phyloP scores from a whole-genome alignment of 257 asterid species.

The Gynochthodes officinalis region DNA sequence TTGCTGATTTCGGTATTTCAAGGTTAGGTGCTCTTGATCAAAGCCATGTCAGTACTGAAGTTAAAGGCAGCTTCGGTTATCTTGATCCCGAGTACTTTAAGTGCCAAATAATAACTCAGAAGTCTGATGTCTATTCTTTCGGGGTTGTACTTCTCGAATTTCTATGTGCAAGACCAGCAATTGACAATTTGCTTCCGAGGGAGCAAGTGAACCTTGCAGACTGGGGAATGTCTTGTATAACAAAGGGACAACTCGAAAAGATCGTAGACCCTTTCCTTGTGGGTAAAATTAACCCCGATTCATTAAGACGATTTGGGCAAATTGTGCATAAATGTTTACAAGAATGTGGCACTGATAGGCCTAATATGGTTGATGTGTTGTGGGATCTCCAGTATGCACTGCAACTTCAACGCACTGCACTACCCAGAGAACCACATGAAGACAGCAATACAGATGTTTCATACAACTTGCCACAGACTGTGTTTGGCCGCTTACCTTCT shows the following conservation, averaged over 20 bases:
- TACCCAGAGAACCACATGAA: slow-evolving; percentile 27
- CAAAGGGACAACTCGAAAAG: slow-evolving; percentile 35
- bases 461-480: slow-evolving; percentile 31
- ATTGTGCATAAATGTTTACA: slow-evolving; percentile 47
- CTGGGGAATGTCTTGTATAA: slow-evolving; percentile 47
- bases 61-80: slow-evolving; percentile 66
- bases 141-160: slow-evolving; percentile 71
- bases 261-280: slow-evolving; percentile 50
- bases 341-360: slow-evolving; percentile 46
- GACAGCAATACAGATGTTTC: slow-evolving; percentile 40
- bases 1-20: slow-evolving; percentile 28
- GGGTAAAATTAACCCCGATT: slow-evolving; percentile 40
- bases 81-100: slow-evolving; percentile 53
- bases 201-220: slow-evolving; percentile 54
- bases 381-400: slow-evolving; percentile 62
- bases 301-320: slow-evolving; percentile 50
- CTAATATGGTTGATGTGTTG: slow-evolving; percentile 53
- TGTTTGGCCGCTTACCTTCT: slow-evolving; percentile 36
- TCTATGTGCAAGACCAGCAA: slow-evolving; percentile 51
- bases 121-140: slow-evolving; percentile 61
- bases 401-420: slow-evolving; percentile 36
- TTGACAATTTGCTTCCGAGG: slow-evolving; percentile 29
- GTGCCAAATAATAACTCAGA: slow-evolving; percentile 38
- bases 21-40: slow-evolving; percentile 9
- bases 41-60: slow-evolving; percentile 16